Evolutionary conservation across 495 filamentous ascomycete genomes (phyloP), one percentile per base, ranked within the genome.

Genomic region (Aspergillus panamensis): DNA sequence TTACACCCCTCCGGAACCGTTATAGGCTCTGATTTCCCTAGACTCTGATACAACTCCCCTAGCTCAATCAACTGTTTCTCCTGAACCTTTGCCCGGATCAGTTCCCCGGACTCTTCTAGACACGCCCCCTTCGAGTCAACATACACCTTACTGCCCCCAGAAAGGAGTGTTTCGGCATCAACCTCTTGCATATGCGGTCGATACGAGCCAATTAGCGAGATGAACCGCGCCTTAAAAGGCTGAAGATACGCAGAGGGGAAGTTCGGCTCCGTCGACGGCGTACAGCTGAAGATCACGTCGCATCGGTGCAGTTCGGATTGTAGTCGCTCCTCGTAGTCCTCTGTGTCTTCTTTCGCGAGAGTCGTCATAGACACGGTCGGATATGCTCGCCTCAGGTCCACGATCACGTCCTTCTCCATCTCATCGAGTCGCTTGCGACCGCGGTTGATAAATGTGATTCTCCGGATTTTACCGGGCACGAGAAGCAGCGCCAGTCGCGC

Each of bases 141-240:
- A 32, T 96, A 81, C 37, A 94, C 77, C 14, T 82, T 86, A 0
- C 88, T 87, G 2, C 89, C 87, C 2, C 79, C 77, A 2, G 88
- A 89, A 33, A 89, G 82, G 3, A 98, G 69, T 16, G 96, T 81
- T 44, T 87, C 86, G 0, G 80, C 80, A 39, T 93, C 89, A 39
- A 98, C 65, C 70, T 98, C 94, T 51, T 85, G 76, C 94, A 97
- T 97, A 51, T 89, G 74, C 6, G 84, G 82, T 56, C 86, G 88
- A 55, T 96, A 97, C 54, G 84, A 88, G 37, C 94, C 94, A 62
- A 97, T 89, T 0, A 89, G 83, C 0, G 88, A 83, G 53, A 96
- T 84, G 61, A 93, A 82, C 25, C 91, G 70, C 10, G 84, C 86
- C 61, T 89, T 90, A 40, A 61, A 62, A 9, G 44, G 61, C 51